Evolutionary conservation across 2,329 filamentous ascomycete genomes (phyloP).

Genomic region (Penicillium sp.): DNA sequence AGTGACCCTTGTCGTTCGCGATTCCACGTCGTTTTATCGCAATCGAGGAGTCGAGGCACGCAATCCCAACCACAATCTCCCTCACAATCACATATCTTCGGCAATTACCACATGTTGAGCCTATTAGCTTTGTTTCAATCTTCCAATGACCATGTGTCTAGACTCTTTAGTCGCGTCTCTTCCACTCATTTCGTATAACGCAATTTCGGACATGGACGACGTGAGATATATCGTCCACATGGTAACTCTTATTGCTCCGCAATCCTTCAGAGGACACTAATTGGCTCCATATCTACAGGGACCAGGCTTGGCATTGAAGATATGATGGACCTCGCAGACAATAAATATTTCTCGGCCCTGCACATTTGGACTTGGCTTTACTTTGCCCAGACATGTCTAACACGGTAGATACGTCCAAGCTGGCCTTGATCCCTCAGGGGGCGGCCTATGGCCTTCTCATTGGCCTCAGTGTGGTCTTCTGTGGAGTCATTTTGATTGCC

Average conservation of each 20-base stretch:
- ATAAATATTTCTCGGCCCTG: conserved; percentile 14
- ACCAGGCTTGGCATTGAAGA: neutral
- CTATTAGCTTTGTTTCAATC: neutral
- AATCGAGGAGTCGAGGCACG: conserved; percentile 9
- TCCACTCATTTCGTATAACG: conserved; percentile 1
- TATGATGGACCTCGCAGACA: neutral
- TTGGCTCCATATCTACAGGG: neutral
- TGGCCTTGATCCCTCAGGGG: conserved; percentile 30
- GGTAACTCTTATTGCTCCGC: conserved; percentile 3
- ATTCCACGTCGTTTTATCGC: conserved; percentile 7
- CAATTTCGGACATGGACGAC: conserved; percentile 13
- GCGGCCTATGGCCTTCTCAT: conserved; percentile 50
- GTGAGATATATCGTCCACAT: conserved; percentile 7
- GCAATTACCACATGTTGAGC: neutral
- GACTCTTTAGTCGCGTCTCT: neutral
- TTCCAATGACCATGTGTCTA: neutral
- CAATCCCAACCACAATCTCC: conserved; percentile 6
- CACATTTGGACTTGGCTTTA: conserved; percentile 4
- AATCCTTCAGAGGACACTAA: neutral
- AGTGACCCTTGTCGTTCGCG: neutral
- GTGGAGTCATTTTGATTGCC: conserved; percentile 48
- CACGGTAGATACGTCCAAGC: conserved; percentile 20
- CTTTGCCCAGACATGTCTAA: conserved; percentile 16
- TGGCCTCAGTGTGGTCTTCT: conserved; percentile 51
- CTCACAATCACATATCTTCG: neutral